Percentiles rank a stretch among this genome's conserved stretches.
Evolutionary conservation across 345 rosid genomes (phyloP).

Genomic region (Arabis alpina): DNA sequence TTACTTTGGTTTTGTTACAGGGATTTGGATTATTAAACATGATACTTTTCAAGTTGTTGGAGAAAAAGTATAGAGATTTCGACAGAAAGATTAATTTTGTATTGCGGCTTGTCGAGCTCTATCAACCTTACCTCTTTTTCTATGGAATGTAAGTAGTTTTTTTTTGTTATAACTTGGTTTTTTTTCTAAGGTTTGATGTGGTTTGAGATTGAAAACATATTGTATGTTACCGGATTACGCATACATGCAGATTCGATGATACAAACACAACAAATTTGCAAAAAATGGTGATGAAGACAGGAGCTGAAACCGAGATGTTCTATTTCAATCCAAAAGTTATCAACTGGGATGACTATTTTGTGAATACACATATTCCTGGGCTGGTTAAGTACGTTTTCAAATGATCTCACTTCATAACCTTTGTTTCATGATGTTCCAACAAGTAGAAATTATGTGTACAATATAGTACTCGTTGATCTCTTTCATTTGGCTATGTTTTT

Average conservation of each 20-base stretch:
- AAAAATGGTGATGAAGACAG: background rate
- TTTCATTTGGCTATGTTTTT: background rate
- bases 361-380: slow-evolving; percentile 54
- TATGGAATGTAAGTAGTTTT: slow-evolving; percentile 34
- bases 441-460: slow-evolving; percentile 3
- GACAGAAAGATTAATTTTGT: slow-evolving; percentile 19
- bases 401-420: background rate
- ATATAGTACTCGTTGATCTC: background rate
- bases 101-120: slow-evolving; percentile 38
- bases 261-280: slow-evolving; percentile 29
- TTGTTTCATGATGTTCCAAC: background rate
- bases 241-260: slow-evolving; percentile 40
- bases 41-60: slow-evolving; percentile 35
- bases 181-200: background rate
- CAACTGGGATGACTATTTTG: slow-evolving; percentile 60
- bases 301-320: slow-evolving; percentile 38
- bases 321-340: slow-evolving; percentile 55
- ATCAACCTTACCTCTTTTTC: slow-evolving; percentile 42
- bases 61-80: background rate
- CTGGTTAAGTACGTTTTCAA: slow-evolving; percentile 41
- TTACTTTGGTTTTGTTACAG: slow-evolving; percentile 15
- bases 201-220: background rate
- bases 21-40: slow-evolving; percentile 38
- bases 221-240: background rate
- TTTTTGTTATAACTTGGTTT: background rate